phyloP scores from a whole-genome alignment of 2,329 filamentous ascomycete species.

The Hyphodiscus sp. region DNA sequence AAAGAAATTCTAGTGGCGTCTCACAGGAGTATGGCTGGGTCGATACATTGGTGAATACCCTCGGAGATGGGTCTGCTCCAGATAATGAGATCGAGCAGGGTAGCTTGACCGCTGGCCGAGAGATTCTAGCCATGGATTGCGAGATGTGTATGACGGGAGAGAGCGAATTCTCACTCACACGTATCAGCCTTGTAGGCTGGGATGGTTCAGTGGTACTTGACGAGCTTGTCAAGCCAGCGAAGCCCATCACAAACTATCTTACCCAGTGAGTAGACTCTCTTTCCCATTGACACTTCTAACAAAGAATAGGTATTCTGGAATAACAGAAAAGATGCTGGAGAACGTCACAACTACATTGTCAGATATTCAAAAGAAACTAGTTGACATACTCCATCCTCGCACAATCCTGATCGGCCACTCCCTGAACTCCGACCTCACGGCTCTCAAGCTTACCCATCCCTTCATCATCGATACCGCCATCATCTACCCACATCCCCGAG shows the following conservation, averaged over 20 bases:
- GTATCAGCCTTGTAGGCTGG: constrained; percentile 84
- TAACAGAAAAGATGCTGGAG: constrained; percentile 78
- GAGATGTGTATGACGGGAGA: constrained; percentile 93
- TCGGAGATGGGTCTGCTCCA: constrained; percentile 62
- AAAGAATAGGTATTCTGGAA: constrained; percentile 65
- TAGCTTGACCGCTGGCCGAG: constrained; percentile 75
- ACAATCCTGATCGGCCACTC: constrained; percentile 77
- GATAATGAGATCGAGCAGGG: constrained; percentile 70
- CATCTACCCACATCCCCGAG: constrained; percentile 83
- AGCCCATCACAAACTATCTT: constrained; percentile 87
- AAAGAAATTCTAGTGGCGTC: constrained; percentile 44
- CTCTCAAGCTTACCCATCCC: constrained; percentile 80
- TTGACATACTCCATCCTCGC: constrained; percentile 63
- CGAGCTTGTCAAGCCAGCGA: constrained; percentile 83
- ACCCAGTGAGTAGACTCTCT: constrained; percentile 48
- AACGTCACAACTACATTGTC: constrained; percentile 74
- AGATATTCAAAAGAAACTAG: constrained; percentile 75
- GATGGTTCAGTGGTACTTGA: constrained; percentile 76
- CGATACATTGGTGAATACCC: constrained; percentile 61
- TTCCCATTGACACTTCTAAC: constrained; percentile 13
- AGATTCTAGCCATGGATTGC: constrained; percentile 80
- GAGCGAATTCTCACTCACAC: constrained; percentile 74
- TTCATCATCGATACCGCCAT: constrained; percentile 91
- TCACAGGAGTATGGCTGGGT: constrained; percentile 66
- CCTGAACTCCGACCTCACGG: constrained; percentile 75